These are phyloP conservation scores for Globisporangium cederbergense DNA, from an alignment of 352 stramenopile species.

Conservation along the genomic window DNA sequence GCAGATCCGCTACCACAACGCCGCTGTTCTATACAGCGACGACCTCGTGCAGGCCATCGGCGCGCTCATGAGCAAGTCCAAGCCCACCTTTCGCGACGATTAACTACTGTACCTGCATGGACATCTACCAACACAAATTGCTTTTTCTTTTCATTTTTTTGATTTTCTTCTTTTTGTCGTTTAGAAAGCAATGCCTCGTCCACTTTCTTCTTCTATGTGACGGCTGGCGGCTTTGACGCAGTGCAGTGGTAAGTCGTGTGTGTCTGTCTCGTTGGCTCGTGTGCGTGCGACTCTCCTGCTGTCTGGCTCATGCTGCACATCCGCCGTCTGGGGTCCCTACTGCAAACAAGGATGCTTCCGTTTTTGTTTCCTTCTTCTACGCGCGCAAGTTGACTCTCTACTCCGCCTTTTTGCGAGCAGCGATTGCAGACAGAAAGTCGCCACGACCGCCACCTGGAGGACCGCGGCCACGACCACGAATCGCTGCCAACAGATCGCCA, in stretches of 20 bases:
- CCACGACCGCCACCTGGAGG: conserved; percentile 32
- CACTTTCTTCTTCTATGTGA: conserved; percentile 10
- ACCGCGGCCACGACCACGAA: conserved; percentile 41
- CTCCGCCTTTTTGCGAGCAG: conserved; percentile 54
- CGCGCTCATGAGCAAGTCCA: conserved; percentile 64
- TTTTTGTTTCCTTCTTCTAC: conserved; percentile 3
- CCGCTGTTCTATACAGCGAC: conserved; percentile 80
- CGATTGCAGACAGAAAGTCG: conserved; percentile 56
- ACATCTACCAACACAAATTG: background rate
- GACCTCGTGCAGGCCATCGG: conserved; percentile 77
- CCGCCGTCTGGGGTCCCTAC: conserved; percentile 15
- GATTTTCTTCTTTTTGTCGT: conserved; percentile 6
- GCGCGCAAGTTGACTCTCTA: conserved; percentile 7
- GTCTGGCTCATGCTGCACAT: background rate
- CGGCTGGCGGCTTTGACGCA: background rate
- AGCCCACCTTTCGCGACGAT: conserved; percentile 63
- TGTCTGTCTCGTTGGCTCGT: conserved; percentile 7
- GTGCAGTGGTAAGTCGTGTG: background rate
- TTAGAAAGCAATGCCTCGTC: conserved; percentile 5
- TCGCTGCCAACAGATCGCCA: conserved; percentile 52
- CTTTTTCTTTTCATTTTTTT: conserved; percentile 10
- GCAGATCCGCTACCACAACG: conserved; percentile 85
- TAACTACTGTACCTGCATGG: conserved; percentile 19
- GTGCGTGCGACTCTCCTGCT: background rate
- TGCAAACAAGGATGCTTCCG: conserved; percentile 14